These are phyloP conservation scores for Immersiporthe knoxdaviesiana DNA, from an alignment of 2,329 filamentous ascomycete species.

Conservation along the genomic window DNA sequence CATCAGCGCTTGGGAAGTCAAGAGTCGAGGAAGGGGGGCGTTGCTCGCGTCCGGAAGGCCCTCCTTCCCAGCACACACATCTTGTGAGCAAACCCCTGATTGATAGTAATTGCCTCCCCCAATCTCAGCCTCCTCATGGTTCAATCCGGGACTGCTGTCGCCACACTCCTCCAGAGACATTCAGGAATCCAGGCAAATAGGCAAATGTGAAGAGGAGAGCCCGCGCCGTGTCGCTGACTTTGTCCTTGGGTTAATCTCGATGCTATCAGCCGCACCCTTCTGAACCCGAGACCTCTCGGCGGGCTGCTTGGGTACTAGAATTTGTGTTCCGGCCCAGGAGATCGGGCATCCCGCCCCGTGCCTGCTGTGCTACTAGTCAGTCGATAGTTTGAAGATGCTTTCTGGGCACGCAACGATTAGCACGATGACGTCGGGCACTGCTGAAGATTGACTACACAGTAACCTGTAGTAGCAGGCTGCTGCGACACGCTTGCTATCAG, in stretches of 20 bases:
- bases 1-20: neutral
- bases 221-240: neutral
- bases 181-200: too few relatives aligned
- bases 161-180: too few relatives aligned
- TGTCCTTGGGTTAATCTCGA: neutral
- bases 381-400: neutral
- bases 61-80: too few relatives aligned
- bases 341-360: neutral
- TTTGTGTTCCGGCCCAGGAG: neutral
- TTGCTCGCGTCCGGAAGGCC: too few relatives aligned
- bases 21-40: neutral
- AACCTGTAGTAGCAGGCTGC: neutral
- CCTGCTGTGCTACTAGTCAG: neutral
- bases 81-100: too few relatives aligned
- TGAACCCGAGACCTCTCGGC: neutral
- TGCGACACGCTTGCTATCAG: neutral
- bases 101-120: too few relatives aligned
- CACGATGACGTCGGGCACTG: neutral
- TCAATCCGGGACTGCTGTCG: neutral
- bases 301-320: neutral
- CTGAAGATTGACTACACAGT: neutral
- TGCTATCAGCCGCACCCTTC: neutral
- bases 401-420: neutral
- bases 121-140: neutral
- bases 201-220: too few relatives aligned